These are phyloP conservation scores for Polygonum aviculare DNA, from an alignment of 148 eudicot species.

Conservation along the genomic window DNA sequence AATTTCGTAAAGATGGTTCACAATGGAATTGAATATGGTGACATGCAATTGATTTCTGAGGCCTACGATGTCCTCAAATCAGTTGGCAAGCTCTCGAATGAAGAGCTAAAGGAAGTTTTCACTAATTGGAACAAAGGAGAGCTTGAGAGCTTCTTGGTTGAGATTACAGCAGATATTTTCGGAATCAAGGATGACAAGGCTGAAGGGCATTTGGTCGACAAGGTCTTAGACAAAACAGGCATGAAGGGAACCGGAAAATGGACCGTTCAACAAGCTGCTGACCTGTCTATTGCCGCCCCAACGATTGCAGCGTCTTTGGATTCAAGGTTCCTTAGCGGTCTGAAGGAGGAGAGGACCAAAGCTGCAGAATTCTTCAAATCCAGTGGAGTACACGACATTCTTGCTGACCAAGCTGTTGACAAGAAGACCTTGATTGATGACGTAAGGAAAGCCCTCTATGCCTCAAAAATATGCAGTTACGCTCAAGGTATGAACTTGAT, in stretches of 20 bases:
- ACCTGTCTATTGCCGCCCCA: constrained; percentile 74
- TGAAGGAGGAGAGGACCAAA: constrained; percentile 74
- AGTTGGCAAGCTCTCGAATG: constrained; percentile 86
- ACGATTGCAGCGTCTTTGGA: constrained; percentile 83
- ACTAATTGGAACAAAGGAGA: constrained; percentile 89
- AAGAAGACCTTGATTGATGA: constrained; percentile 67
- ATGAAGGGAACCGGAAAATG: constrained; percentile 97
- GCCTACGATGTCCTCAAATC: constrained; percentile 82
- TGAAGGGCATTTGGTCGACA: constrained; percentile 74
- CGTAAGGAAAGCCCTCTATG: constrained; percentile 74
- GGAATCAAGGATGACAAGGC: constrained; percentile 74
- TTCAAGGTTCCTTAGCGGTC: constrained; percentile 78
- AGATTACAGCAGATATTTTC: constrained; percentile 85
- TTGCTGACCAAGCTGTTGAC: constrained; percentile 56
- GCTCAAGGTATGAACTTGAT: constrained; percentile 93
- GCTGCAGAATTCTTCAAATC: constrained; percentile 71
- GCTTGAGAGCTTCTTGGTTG: constrained; percentile 75
- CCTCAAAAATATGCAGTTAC: constrained; percentile 79
- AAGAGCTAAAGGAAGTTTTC: constrained; percentile 65
- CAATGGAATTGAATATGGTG: constrained; percentile 89
- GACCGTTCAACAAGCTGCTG: constrained; percentile 97
- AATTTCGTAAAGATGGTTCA: constrained; percentile 87
- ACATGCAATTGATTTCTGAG: constrained; percentile 88
- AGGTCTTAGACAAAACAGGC: constrained; percentile 86
- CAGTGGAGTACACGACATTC: constrained; percentile 42